Conservation (phyloP, 2,329 filamentous ascomycete species). For the Trichoderma polysporum region DNA sequence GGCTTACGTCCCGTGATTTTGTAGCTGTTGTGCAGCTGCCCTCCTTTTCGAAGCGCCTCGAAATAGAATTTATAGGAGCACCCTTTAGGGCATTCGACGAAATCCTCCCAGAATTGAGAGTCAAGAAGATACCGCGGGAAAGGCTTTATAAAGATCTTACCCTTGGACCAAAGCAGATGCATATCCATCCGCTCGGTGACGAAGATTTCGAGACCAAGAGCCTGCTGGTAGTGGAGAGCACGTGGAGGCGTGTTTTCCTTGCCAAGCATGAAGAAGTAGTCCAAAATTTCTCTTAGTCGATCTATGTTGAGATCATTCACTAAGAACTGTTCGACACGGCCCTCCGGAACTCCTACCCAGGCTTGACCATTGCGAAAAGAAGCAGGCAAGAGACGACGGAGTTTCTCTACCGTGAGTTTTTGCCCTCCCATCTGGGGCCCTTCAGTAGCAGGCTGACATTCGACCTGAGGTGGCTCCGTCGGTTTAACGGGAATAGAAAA, state of each 20-base stretch:
- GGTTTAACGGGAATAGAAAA: background rate
- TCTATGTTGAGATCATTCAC: background rate
- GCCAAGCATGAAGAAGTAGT: conserved; percentile 10
- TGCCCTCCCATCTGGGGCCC: background rate
- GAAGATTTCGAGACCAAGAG: conserved; percentile 1
- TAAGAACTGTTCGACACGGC: background rate
- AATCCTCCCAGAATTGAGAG: background rate
- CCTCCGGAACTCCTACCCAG: background rate
- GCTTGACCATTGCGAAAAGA: background rate
- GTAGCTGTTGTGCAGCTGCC: background rate
- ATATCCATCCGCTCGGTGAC: conserved; percentile 14
- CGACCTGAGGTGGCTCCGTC: background rate
- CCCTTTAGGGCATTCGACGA: background rate
- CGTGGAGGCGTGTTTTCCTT: background rate
- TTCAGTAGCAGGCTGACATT: background rate
- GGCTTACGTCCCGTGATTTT: background rate
- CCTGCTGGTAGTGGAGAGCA: conserved; percentile 12
- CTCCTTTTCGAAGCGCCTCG: background rate
- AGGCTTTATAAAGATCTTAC: conserved; percentile 15
- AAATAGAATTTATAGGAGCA: background rate
- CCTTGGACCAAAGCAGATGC: conserved; percentile 9
- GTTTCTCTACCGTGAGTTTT: background rate
- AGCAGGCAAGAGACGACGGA: background rate
- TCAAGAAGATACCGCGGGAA: conserved; percentile 15
- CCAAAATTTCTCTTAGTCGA: background rate